phyloP scores from a whole-genome alignment of 2,329 filamentous ascomycete genomes.

The Fusarium cyanostomum region DNA sequence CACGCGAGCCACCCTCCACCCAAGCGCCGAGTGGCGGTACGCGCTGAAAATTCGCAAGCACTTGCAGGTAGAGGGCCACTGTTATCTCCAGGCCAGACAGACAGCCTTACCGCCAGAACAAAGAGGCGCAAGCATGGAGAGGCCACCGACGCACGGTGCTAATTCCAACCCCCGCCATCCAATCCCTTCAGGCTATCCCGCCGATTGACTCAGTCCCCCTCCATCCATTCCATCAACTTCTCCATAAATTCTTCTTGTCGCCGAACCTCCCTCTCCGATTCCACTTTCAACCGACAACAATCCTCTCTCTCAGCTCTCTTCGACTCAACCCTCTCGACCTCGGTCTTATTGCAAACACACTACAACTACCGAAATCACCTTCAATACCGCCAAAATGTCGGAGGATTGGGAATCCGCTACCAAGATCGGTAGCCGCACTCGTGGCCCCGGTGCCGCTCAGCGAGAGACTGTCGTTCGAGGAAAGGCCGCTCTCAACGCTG shows the following conservation, averaged over 20 bases:
- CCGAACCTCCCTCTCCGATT: constrained; percentile 33
- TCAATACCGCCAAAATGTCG: constrained; percentile 63
- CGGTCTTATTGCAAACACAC: background rate
- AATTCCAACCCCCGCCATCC: constrained; percentile 35
- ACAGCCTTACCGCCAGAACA: constrained; percentile 23
- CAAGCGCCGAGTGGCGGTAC: constrained; percentile 33
- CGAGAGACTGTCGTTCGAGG: constrained; percentile 92
- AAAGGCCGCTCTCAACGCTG: constrained; percentile 85
- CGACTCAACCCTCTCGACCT: background rate
- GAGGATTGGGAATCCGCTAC: constrained; percentile 86
- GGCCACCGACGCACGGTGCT: constrained; percentile 36
- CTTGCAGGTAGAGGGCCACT: background rate
- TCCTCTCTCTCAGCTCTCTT: constrained; percentile 12
- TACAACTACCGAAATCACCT: constrained; percentile 38
- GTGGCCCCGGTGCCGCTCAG: constrained; percentile 69
- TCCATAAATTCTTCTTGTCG: constrained; percentile 43
- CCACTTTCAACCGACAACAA: constrained; percentile 28
- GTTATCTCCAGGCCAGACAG: constrained; percentile 11
- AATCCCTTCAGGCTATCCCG: constrained; percentile 39
- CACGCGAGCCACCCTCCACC: constrained; percentile 22
- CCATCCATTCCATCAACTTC: constrained; percentile 46
- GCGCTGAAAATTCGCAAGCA: constrained; percentile 16
- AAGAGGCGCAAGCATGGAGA: constrained; percentile 29
- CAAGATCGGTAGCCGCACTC: constrained; percentile 91
- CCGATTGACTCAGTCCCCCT: constrained; percentile 53